These are phyloP conservation scores for Fusarium virguliforme DNA, from an alignment of 2,329 filamentous ascomycete genomes.

Conservation along the genomic window DNA sequence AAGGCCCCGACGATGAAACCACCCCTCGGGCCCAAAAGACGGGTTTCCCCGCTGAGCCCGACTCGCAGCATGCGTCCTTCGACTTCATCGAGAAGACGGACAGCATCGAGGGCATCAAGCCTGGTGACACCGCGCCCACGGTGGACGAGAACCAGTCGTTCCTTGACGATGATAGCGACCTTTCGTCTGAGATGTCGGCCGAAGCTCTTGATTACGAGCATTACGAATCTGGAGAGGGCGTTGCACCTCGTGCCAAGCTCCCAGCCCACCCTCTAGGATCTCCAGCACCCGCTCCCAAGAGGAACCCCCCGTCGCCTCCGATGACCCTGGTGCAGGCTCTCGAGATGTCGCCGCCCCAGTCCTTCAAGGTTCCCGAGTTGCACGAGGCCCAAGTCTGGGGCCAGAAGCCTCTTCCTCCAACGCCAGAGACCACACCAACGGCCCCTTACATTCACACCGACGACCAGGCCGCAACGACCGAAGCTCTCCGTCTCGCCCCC, in stretches of 20 bases:
- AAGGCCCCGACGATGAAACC: slow-evolving; percentile 62
- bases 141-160: slow-evolving; percentile 61
- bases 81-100: slow-evolving; percentile 70
- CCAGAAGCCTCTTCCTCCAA: slow-evolving; percentile 54
- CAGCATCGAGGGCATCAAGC: slow-evolving; percentile 64
- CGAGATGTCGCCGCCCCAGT: slow-evolving; percentile 49
- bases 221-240: slow-evolving; percentile 51
- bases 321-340: slow-evolving; percentile 51
- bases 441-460: slow-evolving; percentile 56
- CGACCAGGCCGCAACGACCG: slow-evolving; percentile 54
- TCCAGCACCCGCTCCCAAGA: slow-evolving; percentile 52
- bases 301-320: slow-evolving; percentile 52
- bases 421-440: slow-evolving; percentile 67
- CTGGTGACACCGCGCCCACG: slow-evolving; percentile 55
- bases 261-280: slow-evolving; percentile 57
- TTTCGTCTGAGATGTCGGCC: slow-evolving; percentile 75
- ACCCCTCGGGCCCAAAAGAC: slow-evolving; percentile 47
- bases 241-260: slow-evolving; percentile 46
- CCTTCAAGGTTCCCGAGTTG: slow-evolving; percentile 46
- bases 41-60: slow-evolving; percentile 42
- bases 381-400: slow-evolving; percentile 48
- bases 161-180: slow-evolving; percentile 69
- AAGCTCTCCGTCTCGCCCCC: slow-evolving; percentile 57
- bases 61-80: slow-evolving; percentile 63
- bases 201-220: slow-evolving; percentile 66